Conservation (phyloP, 257 asterid species). For the Linderniella brevidens region DNA sequence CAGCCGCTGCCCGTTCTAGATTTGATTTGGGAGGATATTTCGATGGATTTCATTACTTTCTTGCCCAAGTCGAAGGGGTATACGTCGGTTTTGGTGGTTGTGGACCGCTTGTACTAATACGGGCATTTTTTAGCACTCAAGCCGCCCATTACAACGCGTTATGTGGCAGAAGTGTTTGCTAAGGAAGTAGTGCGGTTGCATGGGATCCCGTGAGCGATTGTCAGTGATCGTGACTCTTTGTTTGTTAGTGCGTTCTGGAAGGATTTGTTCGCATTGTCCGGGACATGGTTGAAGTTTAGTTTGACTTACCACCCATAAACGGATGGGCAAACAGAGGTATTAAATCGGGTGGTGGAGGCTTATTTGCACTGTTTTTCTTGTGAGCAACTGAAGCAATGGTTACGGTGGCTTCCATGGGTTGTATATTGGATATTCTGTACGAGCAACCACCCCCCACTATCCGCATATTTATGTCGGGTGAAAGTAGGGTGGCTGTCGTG, state of each 20-base stretch:
- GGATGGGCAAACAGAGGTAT: neutral
- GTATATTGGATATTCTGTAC: neutral
- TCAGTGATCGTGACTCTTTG: neutral
- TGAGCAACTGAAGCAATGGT: neutral
- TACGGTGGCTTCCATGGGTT: neutral
- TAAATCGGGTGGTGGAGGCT: neutral
- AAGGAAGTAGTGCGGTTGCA: neutral
- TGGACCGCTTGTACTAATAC: neutral
- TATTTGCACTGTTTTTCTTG: neutral
- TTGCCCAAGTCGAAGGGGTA: neutral
- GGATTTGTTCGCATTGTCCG: neutral
- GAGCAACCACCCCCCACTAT: neutral
- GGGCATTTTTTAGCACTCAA: neutral
- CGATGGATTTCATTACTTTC: neutral
- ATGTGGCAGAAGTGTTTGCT: neutral
- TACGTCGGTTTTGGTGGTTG: neutral
- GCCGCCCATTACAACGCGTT: neutral
- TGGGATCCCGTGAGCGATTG: neutral
- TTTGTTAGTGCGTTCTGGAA: slow-evolving; percentile 1
- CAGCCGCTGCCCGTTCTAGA: neutral
- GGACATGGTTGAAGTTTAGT: neutral
- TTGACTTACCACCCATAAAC: too few species aligned
- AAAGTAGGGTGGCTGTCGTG: neutral
- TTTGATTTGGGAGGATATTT: neutral
- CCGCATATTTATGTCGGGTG: neutral